Evolutionary conservation across 352 stramenopile genomes (phyloP), one percentile per base, ranked within the genome.

Genomic region (Elongisporangium undulatum): DNA sequence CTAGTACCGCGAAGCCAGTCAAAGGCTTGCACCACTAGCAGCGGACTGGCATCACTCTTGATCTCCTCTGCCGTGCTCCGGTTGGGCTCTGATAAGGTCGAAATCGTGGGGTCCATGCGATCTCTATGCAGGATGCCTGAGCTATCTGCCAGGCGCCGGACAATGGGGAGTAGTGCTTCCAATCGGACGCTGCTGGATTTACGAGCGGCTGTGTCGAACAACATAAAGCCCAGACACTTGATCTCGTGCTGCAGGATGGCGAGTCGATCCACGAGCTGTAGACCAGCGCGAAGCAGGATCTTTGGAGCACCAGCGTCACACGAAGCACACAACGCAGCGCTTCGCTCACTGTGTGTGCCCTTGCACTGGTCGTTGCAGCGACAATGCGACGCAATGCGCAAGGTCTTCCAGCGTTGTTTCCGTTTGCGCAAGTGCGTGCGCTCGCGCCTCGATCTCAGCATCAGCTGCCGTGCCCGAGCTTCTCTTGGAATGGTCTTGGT

Each of bases 51-150:
- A 21, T 56, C 45, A 5, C 48, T 29, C 10, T 26, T 56, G 29
- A 20, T 41, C 8, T 62, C 29, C 10, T 65, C 51, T 61, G 64
- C 22, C n/a, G n/a, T n/a, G 66, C 72, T 23, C 71, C 51, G n/a
- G 50, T 61, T 39, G 53, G 61, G 58, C 70, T 54, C 26, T 55
- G 21, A 16, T 2, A 22, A 4, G 16, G 23, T 23, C 10, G 4
- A 19, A 26, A 12, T 3, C 19, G 2, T 51, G 17, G 6, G 3
- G 8, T 23, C 19, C 9, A 15, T 26, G 38, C 39, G 10, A 38
- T 53, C 20, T 39, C 56, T 49, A 38, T 61, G 48, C 49, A 61
- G 1, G 4, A 23, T 56, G 15, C 48, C 56, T 22, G 48, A 48
- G 15, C 49, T 50, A 23, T 61, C 24, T 13, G 56, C 26, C 26